These are phyloP conservation scores for Mortierella sp. DNA, from an alignment of 371 early-diverging fungal species.

Conservation along the genomic window DNA sequence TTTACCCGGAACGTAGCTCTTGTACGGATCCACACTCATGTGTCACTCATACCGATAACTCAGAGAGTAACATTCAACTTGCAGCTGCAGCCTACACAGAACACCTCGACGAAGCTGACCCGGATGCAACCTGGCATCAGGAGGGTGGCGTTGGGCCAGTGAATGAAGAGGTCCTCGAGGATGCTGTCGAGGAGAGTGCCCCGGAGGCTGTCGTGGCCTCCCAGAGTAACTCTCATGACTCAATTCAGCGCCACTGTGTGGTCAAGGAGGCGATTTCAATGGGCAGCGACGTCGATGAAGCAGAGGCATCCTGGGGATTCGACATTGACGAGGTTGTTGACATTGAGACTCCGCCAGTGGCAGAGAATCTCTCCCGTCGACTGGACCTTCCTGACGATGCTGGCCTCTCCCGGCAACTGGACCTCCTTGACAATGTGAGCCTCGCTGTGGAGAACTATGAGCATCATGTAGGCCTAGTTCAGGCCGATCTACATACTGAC, in stretches of 20 bases:
- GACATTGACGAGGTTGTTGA: conserved; percentile 25
- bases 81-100: too few species aligned
- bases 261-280: neutral
- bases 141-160: neutral
- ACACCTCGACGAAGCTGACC: neutral
- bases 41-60: too few species aligned
- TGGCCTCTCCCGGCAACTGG: too few species aligned
- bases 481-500: too few species aligned
- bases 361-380: neutral
- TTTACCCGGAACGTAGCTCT: neutral
- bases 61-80: too few species aligned
- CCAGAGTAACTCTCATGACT: too few species aligned
- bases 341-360: neutral
- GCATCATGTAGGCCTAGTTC: too few species aligned
- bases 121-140: neutral
- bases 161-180: neutral
- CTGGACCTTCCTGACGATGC: too few species aligned
- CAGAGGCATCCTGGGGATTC: conserved; percentile 44
- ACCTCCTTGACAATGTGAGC: too few species aligned
- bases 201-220: neutral
- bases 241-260: neutral
- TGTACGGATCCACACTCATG: too few species aligned
- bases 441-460: too few species aligned
- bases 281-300: conserved; percentile 3
- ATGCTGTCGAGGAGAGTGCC: neutral